Percentiles rank a stretch among this genome's conserved stretches.
These are phyloP conservation scores for Cutaneotrichosporon cyanovorans DNA, from an alignment of 1,284 basidiomycete species.

Conservation along the genomic window DNA sequence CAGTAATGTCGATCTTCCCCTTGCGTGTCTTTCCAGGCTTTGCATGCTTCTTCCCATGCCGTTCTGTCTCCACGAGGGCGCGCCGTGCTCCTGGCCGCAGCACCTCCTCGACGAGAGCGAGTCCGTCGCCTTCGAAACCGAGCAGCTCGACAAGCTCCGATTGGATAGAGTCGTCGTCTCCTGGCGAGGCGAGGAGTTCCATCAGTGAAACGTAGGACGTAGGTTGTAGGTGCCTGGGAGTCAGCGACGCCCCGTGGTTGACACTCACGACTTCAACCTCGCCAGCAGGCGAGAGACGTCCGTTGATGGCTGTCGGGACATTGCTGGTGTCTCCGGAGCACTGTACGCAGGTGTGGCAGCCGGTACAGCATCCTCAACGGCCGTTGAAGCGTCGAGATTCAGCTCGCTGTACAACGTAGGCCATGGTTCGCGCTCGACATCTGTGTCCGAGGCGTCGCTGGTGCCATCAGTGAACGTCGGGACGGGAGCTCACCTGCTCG, in stretches of 20 bases:
- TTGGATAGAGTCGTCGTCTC: slow-evolving; percentile 63
- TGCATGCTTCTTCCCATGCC: neutral
- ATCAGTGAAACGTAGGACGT: slow-evolving; percentile 29
- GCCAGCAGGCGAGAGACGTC: slow-evolving; percentile 5
- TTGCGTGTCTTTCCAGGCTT: slow-evolving; percentile 7
- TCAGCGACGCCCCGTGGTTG: neutral
- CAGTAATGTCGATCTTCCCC: slow-evolving; percentile 31
- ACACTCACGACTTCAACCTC: slow-evolving; percentile 8
- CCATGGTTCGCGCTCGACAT: slow-evolving; percentile 9
- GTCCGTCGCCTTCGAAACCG: slow-evolving; percentile 64
- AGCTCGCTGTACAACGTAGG: slow-evolving; percentile 13
- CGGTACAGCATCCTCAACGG: neutral
- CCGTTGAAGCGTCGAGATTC: slow-evolving; percentile 1
- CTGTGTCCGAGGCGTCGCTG: slow-evolving; percentile 2
- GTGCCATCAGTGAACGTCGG: neutral
- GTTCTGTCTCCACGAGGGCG: neutral
- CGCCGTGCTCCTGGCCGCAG: slow-evolving; percentile 20
- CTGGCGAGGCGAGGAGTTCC: slow-evolving; percentile 26
- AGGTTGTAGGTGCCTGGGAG: slow-evolving; percentile 12
- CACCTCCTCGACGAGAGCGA: slow-evolving; percentile 41
- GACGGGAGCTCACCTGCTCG: slow-evolving; percentile 2
- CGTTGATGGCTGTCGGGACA: neutral
- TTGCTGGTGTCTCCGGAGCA: neutral
- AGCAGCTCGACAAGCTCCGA: slow-evolving; percentile 70
- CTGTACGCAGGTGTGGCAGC: neutral